Base-by-base conservation (phyloP, 2,329 filamentous ascomycete species). In the Mycosphaerella arachidis region DNA sequence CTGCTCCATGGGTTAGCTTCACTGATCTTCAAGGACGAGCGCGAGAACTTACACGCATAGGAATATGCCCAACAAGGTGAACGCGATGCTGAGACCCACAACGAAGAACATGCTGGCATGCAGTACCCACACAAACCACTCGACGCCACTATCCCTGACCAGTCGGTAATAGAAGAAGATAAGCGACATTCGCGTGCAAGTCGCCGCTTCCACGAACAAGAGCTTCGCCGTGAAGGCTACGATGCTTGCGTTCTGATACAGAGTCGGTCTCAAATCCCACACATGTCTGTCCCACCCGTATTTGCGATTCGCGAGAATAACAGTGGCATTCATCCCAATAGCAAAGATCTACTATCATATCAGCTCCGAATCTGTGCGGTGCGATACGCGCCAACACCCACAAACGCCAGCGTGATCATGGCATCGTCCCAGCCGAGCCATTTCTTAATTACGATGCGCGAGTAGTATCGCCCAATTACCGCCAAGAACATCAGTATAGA, bases 81-180 rank as follows among this genome's bases (percentile, higher is more conserved):
- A 76, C 1, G 70, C 66, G n/a, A 79, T 63, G 12, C 76, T 71
- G 5, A 77, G 71, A 1, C 63, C 69, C 5, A 77, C 40, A 1
- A 73, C 73, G 62, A 76, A 77, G 10, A 62, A 66, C 27, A 77
- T 67, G 30, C 74, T 75, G 6, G 64, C 65, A 53, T 79, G 76
- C 3, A 80, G 67, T 1, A 74, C 63, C 71, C 72, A 75, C 13
- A 63, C 70, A 67, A 78, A 79, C 69, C 73, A 73, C 1, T 54
- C 65, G 53, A 72, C 73, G 1, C 71, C 72, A n/a, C 73, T 74
- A 60, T 79, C 76, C 9, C 72, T 60, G 7, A 79, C 70, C 9
- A 80, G 68, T 12, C 78, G 73, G 55, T 78, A 79, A 63, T 79
- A 81, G 65, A 80, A 78, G 63, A 70, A 75, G 35, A 79, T 74